These are phyloP conservation scores for Penicillium riverlandense DNA, from an alignment of 495 filamentous ascomycete genomes.

Conservation along the genomic window DNA sequence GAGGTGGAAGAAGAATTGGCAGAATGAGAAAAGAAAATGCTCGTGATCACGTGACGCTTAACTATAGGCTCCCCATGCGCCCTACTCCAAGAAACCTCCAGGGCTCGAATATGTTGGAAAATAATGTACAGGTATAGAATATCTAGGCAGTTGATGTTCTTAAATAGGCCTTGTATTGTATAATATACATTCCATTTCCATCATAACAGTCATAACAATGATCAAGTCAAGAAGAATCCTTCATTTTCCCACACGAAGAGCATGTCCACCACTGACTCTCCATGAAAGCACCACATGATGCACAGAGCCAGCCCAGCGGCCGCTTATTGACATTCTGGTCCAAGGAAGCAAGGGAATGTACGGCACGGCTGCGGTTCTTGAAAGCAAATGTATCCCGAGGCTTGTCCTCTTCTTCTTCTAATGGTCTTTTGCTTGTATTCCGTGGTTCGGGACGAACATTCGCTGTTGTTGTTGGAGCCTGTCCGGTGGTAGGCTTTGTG, in stretches of 20 bases:
- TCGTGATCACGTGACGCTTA: neutral
- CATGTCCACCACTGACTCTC: constrained; percentile 77
- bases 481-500: constrained; percentile 9
- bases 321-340: constrained; percentile 33
- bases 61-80: neutral
- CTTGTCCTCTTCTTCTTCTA: constrained; percentile 5
- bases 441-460: constrained; percentile 3
- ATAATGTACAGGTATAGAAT: too few species aligned
- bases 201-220: neutral
- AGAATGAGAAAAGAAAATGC: constrained; percentile 7
- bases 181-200: too few species aligned
- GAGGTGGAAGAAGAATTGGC: neutral
- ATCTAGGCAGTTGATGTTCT: too few species aligned
- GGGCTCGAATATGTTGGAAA: too few species aligned
- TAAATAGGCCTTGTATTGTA: too few species aligned
- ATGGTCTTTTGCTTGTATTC: constrained; percentile 14
- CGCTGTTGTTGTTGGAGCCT: constrained; percentile 1
- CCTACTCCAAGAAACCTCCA: too few species aligned
- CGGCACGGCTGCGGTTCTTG: constrained; percentile 28
- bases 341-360: constrained; percentile 29
- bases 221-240: constrained; percentile 42
- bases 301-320: constrained; percentile 62
- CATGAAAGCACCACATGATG: constrained; percentile 56
- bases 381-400: constrained; percentile 19
- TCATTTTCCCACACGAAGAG: constrained; percentile 60